Evolutionary conservation across 2,329 filamentous ascomycete species (phyloP), one percentile per base, ranked within the genome.

Genomic region (Exophiala dermatitidis): DNA sequence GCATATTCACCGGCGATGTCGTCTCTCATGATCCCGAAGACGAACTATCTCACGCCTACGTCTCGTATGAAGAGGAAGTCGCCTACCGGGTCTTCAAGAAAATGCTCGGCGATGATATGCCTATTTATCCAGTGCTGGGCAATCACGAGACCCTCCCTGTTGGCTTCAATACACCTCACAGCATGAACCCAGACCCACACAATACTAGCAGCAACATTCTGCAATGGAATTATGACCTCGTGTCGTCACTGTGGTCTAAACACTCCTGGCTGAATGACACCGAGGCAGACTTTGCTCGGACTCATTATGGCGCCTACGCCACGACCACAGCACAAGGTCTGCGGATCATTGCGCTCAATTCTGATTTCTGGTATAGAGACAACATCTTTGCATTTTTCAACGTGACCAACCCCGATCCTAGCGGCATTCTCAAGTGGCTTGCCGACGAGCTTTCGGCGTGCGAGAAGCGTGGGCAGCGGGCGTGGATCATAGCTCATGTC

Each of bases 1-100:
- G 62, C 9, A 64, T 67, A 7, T 67, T 64, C 48, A 67, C 65
- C 12, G 65, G 65, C 32, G 65, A 67, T 52, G 62, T 67, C 12
- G 65, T 67, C 12, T 63, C 60, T 47, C 65, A 67, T 34, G 65
- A 63, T 43, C 50, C 57, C 5, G 59, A 64, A 29, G 63, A 66
- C 38, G 48, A 62, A 37, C 48, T 66, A 5, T 63, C 61, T 10
- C 53, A 48, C 41, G 63, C 55, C 3, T 66, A 66, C 33, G 61
- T 66, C 3, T 57, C 63, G 6, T 66, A 65, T 46, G 61, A 65
- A 36, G 65, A 66, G 45, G 58, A 55, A 28, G 46, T 63, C 2
- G 62, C 62, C 0, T 66, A 63, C 44, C 54, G 58, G 19, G 57
- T 60, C 8, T 65, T 66, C 50, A 65, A 65, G 46, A 59, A 55